A percentile compares a stretch with the other conserved stretches of the same genome.
These are phyloP conservation scores for Lolium rigidum DNA, from an alignment of 176 grass and related monocot species.

Conservation along the genomic window DNA sequence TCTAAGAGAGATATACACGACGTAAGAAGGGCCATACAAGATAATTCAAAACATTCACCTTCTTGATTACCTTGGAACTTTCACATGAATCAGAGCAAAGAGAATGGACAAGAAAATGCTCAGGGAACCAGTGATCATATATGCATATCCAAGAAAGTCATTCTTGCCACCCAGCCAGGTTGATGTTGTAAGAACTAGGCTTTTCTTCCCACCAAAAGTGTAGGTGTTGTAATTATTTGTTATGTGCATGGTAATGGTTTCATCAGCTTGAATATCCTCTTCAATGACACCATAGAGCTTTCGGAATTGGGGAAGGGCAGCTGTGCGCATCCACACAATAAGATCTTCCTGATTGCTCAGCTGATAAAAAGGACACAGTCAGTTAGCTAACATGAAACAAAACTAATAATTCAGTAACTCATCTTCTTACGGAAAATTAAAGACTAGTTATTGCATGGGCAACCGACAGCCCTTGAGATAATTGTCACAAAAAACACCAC, in stretches of 20 bases:
- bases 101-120: constrained; percentile 79
- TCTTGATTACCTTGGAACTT: constrained; percentile 77
- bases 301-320: constrained; percentile 89
- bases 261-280: constrained; percentile 66
- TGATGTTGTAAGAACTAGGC: constrained; percentile 72
- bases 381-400: constrained; percentile 28
- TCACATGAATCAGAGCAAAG: constrained; percentile 86
- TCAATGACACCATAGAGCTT: constrained; percentile 91
- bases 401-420: neutral
- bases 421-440: neutral
- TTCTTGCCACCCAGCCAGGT: constrained; percentile 93
- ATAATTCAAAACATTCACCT: neutral
- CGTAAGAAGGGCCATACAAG: neutral
- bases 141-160: constrained; percentile 85
- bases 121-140: constrained; percentile 62
- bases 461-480: constrained; percentile 23
- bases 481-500: neutral
- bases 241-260: constrained; percentile 66
- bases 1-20: neutral
- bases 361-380: constrained; percentile 36
- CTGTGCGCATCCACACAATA: constrained; percentile 90
- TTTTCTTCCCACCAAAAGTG: constrained; percentile 85
- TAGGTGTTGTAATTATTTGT: constrained; percentile 95
- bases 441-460: neutral
- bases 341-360: constrained; percentile 94